These are phyloP conservation scores for Yamadazyma spencermartinsiae DNA, from an alignment of 1,139 yeast genomes.

Conservation along the genomic window DNA sequence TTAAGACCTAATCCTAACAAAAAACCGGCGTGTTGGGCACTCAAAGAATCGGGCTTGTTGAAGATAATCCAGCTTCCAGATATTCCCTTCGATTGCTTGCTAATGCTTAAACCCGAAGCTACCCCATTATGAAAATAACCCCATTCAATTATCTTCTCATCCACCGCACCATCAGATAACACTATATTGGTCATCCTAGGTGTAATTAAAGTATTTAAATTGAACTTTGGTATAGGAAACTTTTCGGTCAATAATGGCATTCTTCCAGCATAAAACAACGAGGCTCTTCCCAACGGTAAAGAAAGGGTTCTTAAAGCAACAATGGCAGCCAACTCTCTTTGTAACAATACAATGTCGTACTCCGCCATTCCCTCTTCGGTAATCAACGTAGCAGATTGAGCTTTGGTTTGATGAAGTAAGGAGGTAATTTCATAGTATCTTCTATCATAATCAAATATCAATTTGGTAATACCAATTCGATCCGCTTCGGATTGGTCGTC, in stretches of 20 bases:
- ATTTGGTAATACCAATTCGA: slow-evolving; percentile 60
- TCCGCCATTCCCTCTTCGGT: slow-evolving; percentile 44
- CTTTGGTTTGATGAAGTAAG: slow-evolving; percentile 67
- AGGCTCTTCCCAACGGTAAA: slow-evolving; percentile 77
- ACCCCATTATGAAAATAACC: slow-evolving; percentile 93
- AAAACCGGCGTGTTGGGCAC: slow-evolving; percentile 92
- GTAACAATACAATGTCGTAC: slow-evolving; percentile 56
- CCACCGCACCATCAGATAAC: slow-evolving; percentile 55
- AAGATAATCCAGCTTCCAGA: slow-evolving; percentile 92
- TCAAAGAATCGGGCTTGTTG: slow-evolving; percentile 71
- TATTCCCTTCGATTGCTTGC: slow-evolving; percentile 67
- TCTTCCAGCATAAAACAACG: slow-evolving; percentile 66
- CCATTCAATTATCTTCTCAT: slow-evolving; percentile 64
- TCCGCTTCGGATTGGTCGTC: slow-evolving; percentile 70
- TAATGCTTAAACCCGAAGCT: slow-evolving; percentile 79
- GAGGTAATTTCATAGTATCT: slow-evolving; percentile 77
- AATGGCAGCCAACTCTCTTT: slow-evolving; percentile 62
- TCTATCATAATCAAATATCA: slow-evolving; percentile 76
- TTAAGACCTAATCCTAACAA: slow-evolving; percentile 88
- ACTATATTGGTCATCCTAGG: slow-evolving; percentile 70
- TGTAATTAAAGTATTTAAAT: slow-evolving; percentile 63
- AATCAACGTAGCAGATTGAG: slow-evolving; percentile 51
- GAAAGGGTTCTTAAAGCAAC: slow-evolving; percentile 75
- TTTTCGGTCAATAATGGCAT: slow-evolving; percentile 83
- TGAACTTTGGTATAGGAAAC: slow-evolving; percentile 75